A percentile compares a stretch with the other conserved stretches of the same genome.
These are phyloP conservation scores for Trametopsis cervina DNA, from an alignment of 768 basidiomycete species.

Conservation along the genomic window DNA sequence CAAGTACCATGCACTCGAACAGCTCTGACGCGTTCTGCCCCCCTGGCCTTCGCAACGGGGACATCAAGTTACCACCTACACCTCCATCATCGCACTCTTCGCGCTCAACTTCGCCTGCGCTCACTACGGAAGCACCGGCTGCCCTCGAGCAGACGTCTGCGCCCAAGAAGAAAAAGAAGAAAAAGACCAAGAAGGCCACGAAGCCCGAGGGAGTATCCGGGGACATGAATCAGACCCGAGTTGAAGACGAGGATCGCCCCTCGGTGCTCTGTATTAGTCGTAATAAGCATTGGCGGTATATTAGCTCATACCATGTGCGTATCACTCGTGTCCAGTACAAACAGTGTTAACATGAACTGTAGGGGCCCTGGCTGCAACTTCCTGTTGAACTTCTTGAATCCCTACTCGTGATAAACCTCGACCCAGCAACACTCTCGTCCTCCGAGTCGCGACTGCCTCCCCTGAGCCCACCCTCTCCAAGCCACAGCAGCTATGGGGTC, in stretches of 20 bases:
- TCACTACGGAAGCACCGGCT: conserved; percentile 18
- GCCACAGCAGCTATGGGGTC: no score
- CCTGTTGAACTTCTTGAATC: conserved; percentile 83
- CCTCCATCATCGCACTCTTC: conserved; percentile 17
- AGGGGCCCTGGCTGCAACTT: conserved; percentile 92
- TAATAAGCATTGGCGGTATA: conserved; percentile 93
- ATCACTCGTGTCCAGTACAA: conserved; percentile 5
- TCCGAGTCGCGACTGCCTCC: conserved; percentile 31
- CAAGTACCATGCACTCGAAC: background rate
- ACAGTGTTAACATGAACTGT: conserved; percentile 3
- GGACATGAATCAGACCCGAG: conserved; percentile 24
- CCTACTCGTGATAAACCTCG: conserved; percentile 68
- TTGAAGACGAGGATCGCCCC: conserved; percentile 39
- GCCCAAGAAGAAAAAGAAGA: conserved; percentile 60
- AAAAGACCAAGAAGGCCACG: conserved; percentile 62
- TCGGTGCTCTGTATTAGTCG: conserved; percentile 80
- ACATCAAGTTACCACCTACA: background rate
- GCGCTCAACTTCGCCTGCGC: conserved; percentile 19
- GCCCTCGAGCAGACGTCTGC: conserved; percentile 17
- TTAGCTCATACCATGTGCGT: conserved; percentile 85
- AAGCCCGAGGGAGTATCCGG: conserved; percentile 36
- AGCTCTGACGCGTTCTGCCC: background rate
- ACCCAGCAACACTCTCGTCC: conserved; percentile 55
- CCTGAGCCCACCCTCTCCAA: conserved; percentile 24
- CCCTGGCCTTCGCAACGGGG: background rate